Evolutionary conservation across 345 rosid species (phyloP), one percentile per base, ranked within the genome.

Genomic region (Hypericum androsaemum): DNA sequence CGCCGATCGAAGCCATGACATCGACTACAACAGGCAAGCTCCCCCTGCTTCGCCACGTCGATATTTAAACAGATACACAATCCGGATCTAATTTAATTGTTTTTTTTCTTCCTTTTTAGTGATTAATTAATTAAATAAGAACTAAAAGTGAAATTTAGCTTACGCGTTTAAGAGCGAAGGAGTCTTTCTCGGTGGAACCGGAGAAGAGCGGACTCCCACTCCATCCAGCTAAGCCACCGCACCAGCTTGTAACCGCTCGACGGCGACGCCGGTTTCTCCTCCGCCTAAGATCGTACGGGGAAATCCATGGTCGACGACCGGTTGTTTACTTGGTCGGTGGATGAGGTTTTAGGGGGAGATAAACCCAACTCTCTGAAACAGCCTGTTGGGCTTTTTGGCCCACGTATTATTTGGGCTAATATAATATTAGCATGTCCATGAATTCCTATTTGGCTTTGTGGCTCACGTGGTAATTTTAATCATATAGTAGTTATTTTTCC

Each of bases 131-230:
- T 10, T 5, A 17, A 10, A n/a, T n/a, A 10, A 44, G 28, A 60
- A 10, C 10, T 8, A 40, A 5, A 10, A 69, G 7, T 47, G 37
- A 43, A 5, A 43, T n/a, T 37, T 12, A 12, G 39, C 71, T 69
- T 71, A 92, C 98, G 72, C 97, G 77, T 36, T 61, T 35, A 38
- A 92, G 69, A 37, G 95, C 95, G 52, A 63, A 79, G 47, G 74
- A 59, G 42, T 78, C 57, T 44, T 72, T 59, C 12, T 64, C 54
- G 13, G 81, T 66, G 28, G 88, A 78, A 60, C 82, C 77, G 28
- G 94, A 88, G 80, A 88, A 88, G 56, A 94, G 80, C 87, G 39
- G 54, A 67, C 64, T 81, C 90, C 99, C 99, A 88, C 63, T 92
- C 97, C 13, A 75, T 68, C 97, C 99, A 88, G 53, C 63, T 88